Base-by-base conservation (phyloP, 371 early-diverging fungal genomes). In the Mucor racemosus region DNA sequence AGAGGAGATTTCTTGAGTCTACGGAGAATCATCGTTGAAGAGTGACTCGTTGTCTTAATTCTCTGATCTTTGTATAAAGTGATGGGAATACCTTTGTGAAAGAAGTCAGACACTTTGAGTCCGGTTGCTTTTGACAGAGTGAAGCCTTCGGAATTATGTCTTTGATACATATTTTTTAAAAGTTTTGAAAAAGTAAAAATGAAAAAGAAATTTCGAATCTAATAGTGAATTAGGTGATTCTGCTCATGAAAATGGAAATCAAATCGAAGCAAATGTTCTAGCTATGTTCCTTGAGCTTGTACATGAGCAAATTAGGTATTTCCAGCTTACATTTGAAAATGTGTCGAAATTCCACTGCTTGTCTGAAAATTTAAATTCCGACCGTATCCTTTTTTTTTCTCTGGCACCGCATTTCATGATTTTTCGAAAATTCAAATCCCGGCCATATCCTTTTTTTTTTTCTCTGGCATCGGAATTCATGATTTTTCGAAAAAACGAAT, bases 141-240 rank as follows among this genome's bases (percentile, higher is more conserved):
- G 67, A 62, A 71, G 63, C 62, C 41, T 60, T 64, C 63, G 71
- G 71, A 71, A 71, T 71, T 71, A 71, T 71, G 71, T 71, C 71
- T 63, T 71, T 50, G 50, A 50, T 50, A 50, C 50, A 50, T 50
- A 5, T 50, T 8, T 50, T 21, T 19, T 6, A 1, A 50, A 11
- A 26, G 13, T 4, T 19, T 19, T 19, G 50, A 50, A 50, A 50
- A 26, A 10, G 6, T n/a, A 21, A 41, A 14, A 41, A 41, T 9
- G 38, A 38, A 38, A 38, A 3, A 26, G 26, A 26, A 26, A 26
- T 26, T 26, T 26, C 26, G 1, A 26, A 26, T 26, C 3, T 26
- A 38, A 7, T 38, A 38, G 42, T 42, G 5, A 5, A n/a, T 14
- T 42, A 14, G 15, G 14, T 14, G 15, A n/a, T 44, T 44, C 8